Evolutionary conservation across 2,329 filamentous ascomycete species (phyloP).

Genomic region (Malbranchea zuffiana): DNA sequence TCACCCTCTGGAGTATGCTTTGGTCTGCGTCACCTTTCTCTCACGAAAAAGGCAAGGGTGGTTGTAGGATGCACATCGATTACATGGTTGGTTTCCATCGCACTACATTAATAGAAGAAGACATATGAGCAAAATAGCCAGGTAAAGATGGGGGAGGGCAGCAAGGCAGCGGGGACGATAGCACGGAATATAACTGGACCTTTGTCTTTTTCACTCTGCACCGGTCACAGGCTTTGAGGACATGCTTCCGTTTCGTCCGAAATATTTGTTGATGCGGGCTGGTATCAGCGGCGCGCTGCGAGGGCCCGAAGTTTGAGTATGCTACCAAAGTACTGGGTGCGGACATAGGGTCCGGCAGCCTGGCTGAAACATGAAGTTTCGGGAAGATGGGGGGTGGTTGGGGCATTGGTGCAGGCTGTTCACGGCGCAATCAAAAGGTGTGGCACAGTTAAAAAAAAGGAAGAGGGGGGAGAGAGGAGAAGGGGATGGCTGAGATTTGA

Average conservation of each 20-base stretch:
- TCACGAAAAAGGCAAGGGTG: slow-evolving; percentile 36
- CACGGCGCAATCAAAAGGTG: not conserved
- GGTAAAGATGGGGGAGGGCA: not conserved
- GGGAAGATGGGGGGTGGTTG: slow-evolving; percentile 21
- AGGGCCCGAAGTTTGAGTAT: slow-evolving; percentile 23
- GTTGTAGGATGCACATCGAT: slow-evolving; percentile 35
- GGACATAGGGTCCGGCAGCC: slow-evolving; percentile 27
- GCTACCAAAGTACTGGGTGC: slow-evolving; percentile 24
- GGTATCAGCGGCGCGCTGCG: slow-evolving; percentile 22
- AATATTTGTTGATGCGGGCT: slow-evolving; percentile 32
- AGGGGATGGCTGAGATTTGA: slow-evolving; percentile 4
- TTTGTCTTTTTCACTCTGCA: slow-evolving; percentile 38
- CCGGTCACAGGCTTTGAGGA: slow-evolving; percentile 36
- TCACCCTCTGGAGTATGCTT: slow-evolving; percentile 36
- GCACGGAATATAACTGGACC: slow-evolving; percentile 20
- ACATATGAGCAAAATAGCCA: slow-evolving; percentile 12
- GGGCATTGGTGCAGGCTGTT: slow-evolving; percentile 14
- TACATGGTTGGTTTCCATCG: slow-evolving; percentile 37
- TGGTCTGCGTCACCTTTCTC: slow-evolving; percentile 35
- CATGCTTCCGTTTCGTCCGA: slow-evolving; percentile 36
- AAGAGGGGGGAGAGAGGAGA: slow-evolving; percentile 2
- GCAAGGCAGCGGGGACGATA: not conserved
- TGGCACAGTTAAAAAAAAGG: slow-evolving; percentile 3
- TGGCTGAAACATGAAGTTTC: slow-evolving; percentile 26
- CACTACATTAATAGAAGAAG: slow-evolving; percentile 27